A percentile compares a stretch with the other conserved stretches of the same genome.
Conservation (phyloP, 2,329 filamentous ascomycete species). For the Beauveria australis region DNA sequence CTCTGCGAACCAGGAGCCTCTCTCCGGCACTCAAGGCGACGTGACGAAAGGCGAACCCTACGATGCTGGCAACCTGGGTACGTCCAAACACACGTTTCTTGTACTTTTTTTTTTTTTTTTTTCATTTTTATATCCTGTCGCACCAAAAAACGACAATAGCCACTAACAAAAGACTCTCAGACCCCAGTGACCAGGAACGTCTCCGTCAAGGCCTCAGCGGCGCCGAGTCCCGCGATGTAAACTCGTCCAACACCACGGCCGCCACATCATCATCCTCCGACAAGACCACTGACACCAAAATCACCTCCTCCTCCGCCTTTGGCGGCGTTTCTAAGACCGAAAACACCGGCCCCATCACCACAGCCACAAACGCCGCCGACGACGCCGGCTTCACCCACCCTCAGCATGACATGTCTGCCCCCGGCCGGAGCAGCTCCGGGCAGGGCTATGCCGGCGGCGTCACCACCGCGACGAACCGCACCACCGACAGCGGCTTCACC, state of each 20-base stretch:
- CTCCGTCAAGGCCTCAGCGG: slow-evolving; percentile 25
- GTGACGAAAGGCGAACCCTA: slow-evolving; percentile 64
- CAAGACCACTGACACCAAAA: background rate
- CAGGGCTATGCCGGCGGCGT: background rate
- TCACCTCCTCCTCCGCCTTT: background rate
- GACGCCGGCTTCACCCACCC: background rate
- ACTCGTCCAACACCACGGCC: background rate
- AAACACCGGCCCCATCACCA: slow-evolving; percentile 7
- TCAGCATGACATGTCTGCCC: background rate
- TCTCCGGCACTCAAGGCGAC: slow-evolving; percentile 62
- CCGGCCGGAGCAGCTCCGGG: background rate
- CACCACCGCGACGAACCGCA: slow-evolving; percentile 5
- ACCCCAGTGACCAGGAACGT: background rate
- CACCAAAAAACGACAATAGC: no score
- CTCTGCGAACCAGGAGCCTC: slow-evolving; percentile 47
- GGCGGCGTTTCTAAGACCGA: background rate
- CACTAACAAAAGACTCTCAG: background rate
- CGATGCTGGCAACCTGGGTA: slow-evolving; percentile 68
- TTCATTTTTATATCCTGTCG: no score
- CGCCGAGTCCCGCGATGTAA: background rate
- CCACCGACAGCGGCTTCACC: slow-evolving; percentile 1
- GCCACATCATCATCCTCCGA: background rate
- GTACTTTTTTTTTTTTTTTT: background rate
- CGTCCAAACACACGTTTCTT: background rate
- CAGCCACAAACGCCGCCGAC: background rate